Base-by-base conservation (phyloP, 2,329 filamentous ascomycete genomes). In the Botrytis byssoidea region DNA sequence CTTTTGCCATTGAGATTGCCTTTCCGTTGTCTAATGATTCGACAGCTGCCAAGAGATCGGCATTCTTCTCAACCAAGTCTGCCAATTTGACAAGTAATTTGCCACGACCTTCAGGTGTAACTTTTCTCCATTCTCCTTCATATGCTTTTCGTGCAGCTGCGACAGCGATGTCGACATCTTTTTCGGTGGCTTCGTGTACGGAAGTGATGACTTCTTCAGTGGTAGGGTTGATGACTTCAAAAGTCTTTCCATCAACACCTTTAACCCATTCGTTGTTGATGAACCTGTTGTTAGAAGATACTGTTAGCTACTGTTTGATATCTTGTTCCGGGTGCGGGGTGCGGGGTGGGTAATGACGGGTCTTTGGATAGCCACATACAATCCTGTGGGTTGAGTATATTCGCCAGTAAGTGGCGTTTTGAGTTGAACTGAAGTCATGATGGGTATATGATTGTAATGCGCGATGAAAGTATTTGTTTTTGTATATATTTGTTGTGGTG, bases 181-280 rank as follows among this genome's bases (percentile, higher is more conserved):
- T 94, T 87, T 97, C 94, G 77, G 91, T 93, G 81, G 91, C 95
- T 85, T 97, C 94, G 82, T 89, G 86, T 79, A 97, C 93, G 72
- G 90, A 91, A 86, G 87, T 89, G 86, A 97, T 97, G 81, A 93
- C 89, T 84, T 94, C 90, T 84, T 97, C 95, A 77, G 89, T 93
- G 77, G 91, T 81, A 74, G 94, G 94, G 88, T 97, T 97, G 87
- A 96, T 91, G 83, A 94, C 92, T 85, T 97, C 94, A 81, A 97
- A 96, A 78, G 91, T 94, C 88, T 93, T 92, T 85, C 94, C 94
- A 79, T 97, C 93, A 76, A 92, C 90, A 82, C 90, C 88, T 83
- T 92, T 90, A 77, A 97, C 89, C 85, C 91, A 98, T 84, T 98
- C 92, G 84, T 95, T 95, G 89, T 96, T 95, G 88, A 97, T 96